Percentiles rank a stretch among this genome's conserved stretches.
Evolutionary conservation across 1,284 basidiomycete species (phyloP).

Genomic region (Boletus subluridellus): DNA sequence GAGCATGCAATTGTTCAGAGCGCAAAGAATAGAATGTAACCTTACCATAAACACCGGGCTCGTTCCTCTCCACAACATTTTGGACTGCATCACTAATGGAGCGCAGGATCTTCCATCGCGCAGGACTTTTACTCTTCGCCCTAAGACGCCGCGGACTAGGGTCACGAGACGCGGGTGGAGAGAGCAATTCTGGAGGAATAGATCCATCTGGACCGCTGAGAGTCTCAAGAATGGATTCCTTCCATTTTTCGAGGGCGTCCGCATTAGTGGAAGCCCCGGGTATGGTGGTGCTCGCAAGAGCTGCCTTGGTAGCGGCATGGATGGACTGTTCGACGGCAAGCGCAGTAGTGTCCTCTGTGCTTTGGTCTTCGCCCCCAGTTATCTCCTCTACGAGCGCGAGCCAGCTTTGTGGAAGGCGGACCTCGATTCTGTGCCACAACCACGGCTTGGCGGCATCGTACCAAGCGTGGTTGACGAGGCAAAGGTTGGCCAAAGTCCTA

Average conservation of each 20-base stretch:
- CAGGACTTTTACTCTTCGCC: constrained; percentile 72
- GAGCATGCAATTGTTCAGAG: constrained; percentile 1
- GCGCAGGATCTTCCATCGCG: constrained; percentile 74
- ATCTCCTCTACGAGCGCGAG: constrained; percentile 74
- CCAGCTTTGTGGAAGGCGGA: constrained; percentile 74
- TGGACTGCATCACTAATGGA: constrained; percentile 73
- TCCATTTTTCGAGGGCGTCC: constrained; percentile 49
- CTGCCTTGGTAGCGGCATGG: constrained; percentile 59
- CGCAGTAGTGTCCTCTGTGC: constrained; percentile 51
- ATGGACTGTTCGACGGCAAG: constrained; percentile 62
- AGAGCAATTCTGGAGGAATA: constrained; percentile 68
- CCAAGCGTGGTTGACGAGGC: constrained; percentile 71
- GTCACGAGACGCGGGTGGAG: constrained; percentile 73
- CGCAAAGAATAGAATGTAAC: constrained; percentile 1
- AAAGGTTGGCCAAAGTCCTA: constrained; percentile 61
- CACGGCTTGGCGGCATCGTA: constrained; percentile 74
- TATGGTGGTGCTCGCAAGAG: constrained; percentile 42
- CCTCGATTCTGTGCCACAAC: constrained; percentile 76
- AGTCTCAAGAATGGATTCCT: constrained; percentile 58
- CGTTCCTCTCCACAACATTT: constrained; percentile 56
- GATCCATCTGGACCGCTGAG: constrained; percentile 60
- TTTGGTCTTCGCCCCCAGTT: constrained; percentile 59
- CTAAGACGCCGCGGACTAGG: constrained; percentile 71
- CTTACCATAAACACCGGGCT: constrained; percentile 64
- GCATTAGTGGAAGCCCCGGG: constrained; percentile 34